Evolutionary conservation across 305 asterid genomes (phyloP), one percentile per base, ranked within the genome.

Genomic region (Coffea humblotiana): DNA sequence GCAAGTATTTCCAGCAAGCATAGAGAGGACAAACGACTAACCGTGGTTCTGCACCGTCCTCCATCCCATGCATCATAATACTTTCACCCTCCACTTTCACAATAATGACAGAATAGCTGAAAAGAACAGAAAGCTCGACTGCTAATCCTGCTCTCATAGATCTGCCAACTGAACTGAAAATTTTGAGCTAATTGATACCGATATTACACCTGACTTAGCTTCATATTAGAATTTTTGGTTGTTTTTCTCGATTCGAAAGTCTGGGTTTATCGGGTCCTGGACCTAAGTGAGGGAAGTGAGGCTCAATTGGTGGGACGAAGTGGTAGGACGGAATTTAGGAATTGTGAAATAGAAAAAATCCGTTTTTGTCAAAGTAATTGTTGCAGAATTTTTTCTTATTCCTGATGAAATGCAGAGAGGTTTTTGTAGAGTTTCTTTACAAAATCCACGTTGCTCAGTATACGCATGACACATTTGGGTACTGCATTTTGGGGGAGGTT

Each of bases 91-190:
- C 43, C 43, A 37, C 43, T 0, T 37, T 37, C 43, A 37, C 43
- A 2, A 3, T 37, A 37, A 37, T 37, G 43, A 37, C 4, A 37
- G 43, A 37, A 4, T 2, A 37, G 43, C 43, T 37, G 43, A 37
- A 2, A 37, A 37, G 43, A 37, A 37, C 43, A 37, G 43, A 37
- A 37, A 2, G 43, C 4, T 4, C 6, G 3, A 37, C 43, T 4
- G 43, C 6, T 37, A 37, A 37, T 37, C 43, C 6, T 37, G 43
- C n/a, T n/a, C n/a, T 43, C n/a, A 45, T 77, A 56, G 83, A 80
- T 80, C 83, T 80, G 79, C 68, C 68, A 54, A 74, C 58, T 60
- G 63, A 21, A 32, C 40, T 66, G 29, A 37, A 66, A 80, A 21
- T 35, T 69, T 79, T 27, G 14, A 13, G 49, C 27, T 9, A 71